Base-by-base conservation (phyloP, 2,329 filamentous ascomycete species). In the Tolypocladium ovalisporum region DNA sequence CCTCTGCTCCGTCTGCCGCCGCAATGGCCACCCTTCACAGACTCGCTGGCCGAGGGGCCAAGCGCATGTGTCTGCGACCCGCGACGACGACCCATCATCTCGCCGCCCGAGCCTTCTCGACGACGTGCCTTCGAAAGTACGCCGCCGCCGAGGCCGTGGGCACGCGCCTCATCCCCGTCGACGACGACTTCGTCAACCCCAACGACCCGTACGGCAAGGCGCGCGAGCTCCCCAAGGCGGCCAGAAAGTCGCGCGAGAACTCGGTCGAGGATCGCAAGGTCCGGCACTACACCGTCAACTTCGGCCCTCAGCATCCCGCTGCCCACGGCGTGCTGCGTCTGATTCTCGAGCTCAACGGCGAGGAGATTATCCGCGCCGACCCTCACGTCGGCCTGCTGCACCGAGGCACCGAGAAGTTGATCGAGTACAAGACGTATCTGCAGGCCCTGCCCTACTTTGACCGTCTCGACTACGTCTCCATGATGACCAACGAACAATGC, bases 401-500 rank as follows among this genome's bases (percentile, higher is more conserved):
- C 76, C 86, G 94, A 68, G 94, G 94, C 65, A 99, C 94, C 62
- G 94, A 99, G 82, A 99, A 99, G 83, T 85, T 99, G 77, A 97
- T 97, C 76, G 94, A 99, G 81, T 99, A 99, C 84, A 97, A 96
- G 83, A 96, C 93, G 66, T 99, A 99, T 72, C 83, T 97, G 70
- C 94, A 99, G 80, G 94, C 94, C 58, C 80, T 99, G 70, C 94
- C 94, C 57, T 99, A 99, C 80, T 99, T 99, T 73, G 94, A 99
- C 77, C 90, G 94, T 66, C 82, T 99, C 73, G 94, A 99, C 76
- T 99, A 99, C 75, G 92, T 97, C 66, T 97, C 91, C 68, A 99
- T 99, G 95, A 99, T 99, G 94, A 99, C 94, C 69, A 99, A 99
- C 76, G 94, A 99, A 81, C 94, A 99, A 77, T 96, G 91, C 71